phyloP scores from a whole-genome alignment of 2,329 filamentous ascomycete genomes.

The Phaeosphaeriaceae sp. region DNA sequence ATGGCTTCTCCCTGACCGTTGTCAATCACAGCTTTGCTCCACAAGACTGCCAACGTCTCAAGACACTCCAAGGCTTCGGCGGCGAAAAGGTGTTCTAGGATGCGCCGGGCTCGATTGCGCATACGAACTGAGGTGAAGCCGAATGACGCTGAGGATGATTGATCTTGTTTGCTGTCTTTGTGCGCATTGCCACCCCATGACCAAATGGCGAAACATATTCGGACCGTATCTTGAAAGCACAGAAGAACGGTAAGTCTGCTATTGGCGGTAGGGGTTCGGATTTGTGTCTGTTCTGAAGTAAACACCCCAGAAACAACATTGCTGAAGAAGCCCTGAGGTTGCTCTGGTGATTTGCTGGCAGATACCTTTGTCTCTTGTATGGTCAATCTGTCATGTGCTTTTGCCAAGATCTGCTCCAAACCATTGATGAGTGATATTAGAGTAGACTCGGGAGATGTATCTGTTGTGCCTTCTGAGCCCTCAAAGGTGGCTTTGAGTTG shows the following conservation, averaged over 20 bases:
- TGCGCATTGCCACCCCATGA: conserved; percentile 79
- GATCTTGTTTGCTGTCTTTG: conserved; percentile 66
- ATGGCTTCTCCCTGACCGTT: conserved; percentile 68
- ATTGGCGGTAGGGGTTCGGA: conserved; percentile 87
- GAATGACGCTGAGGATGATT: conserved; percentile 78
- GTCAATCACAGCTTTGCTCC: conserved; percentile 64
- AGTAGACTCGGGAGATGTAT: conserved; percentile 68
- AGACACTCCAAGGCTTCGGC: conserved; percentile 93
- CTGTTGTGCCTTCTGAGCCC: conserved; percentile 34
- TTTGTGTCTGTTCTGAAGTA: conserved; percentile 75
- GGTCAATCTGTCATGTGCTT: conserved; percentile 82
- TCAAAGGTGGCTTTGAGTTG: conserved; percentile 72
- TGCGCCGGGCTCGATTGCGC: conserved; percentile 84
- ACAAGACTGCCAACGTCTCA: conserved; percentile 87
- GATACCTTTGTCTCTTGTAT: conserved; percentile 75
- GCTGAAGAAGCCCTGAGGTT: conserved; percentile 86
- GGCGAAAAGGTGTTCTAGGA: conserved; percentile 90
- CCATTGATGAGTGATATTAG: conserved; percentile 89
- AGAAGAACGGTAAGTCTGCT: conserved; percentile 90
- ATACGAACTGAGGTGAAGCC: conserved; percentile 89
- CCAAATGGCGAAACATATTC: conserved; percentile 93
- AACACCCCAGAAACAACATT: conserved; percentile 95
- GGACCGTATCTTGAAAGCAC: conserved; percentile 95
- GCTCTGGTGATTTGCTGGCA: conserved; percentile 78
- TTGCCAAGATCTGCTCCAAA: conserved; percentile 86